Evolutionary conservation across 345 rosid species (phyloP), one percentile per base, ranked within the genome.

Genomic region (Erucastrum elatum): DNA sequence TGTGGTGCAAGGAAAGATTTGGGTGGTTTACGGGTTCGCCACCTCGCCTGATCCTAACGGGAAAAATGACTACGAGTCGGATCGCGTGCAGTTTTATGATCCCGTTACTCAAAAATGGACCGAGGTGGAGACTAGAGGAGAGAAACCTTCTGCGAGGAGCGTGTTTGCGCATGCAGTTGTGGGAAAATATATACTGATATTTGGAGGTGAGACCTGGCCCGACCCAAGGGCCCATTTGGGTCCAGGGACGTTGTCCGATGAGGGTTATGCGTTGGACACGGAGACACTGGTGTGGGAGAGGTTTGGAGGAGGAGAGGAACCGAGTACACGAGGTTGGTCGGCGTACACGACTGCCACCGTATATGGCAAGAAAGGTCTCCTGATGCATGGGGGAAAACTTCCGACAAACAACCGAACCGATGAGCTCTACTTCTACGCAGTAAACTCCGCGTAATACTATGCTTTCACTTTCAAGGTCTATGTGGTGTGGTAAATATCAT

Each of bases 21-120:
- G 79, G 79, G 74, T 75, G 26, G 30, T 67, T 67, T 75, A 67
- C 3, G 79, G 79, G 44, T 76, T 76, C 16, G 53, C 79, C 0
- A 62, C 37, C 6, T 21, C 37, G 6, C 3, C 9, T 60, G 64
- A 60, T 27, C 64, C 64, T 60, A 63, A 17, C 7, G 60, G 60
- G 7, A 53, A 15, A 6, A 53, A 53, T 6, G 56, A 39, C 21
- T 11, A 58, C 4, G 69, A 73, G 37, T 44, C 56, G 13, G 9
- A 29, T 9, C 25, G 15, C 9, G 69, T 73, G 10, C 77, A 73
- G 0, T 73, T 2, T 15, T 73, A 15, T 62, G 70, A 74, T 30
- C 59, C 62, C 0, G 49, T 3, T 41, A 13, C 55, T 27, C 17
- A n/a, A 8, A 31, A 70, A 5, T 77, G 80, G 80, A 31, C 11